Evolutionary conservation across 768 basidiomycete species (phyloP), one percentile per base, ranked within the genome.

Genomic region (Termitomyces sp.): DNA sequence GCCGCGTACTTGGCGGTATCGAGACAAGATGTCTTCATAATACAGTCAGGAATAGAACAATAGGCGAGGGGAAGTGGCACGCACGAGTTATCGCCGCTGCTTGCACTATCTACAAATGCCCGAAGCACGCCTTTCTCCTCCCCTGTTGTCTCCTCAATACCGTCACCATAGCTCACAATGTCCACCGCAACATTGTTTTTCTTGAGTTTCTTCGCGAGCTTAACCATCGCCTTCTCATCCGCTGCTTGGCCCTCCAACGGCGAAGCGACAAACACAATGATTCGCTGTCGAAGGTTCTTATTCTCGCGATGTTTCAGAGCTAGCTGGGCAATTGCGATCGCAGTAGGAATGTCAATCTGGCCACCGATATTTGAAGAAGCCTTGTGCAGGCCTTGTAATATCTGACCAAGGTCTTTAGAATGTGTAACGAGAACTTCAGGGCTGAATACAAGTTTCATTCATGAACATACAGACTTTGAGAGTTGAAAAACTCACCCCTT

Each of bases 181-280:
- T 99, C 97, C 26, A 98, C 81, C 1, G 95, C 92, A 44, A 99
- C 94, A 65, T 98, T 99, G 72, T 98, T 98, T 86, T 99, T 99
- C 81, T 98, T 98, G 60, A 99, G 79, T 72, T 94, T 97, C 80
- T 95, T 97, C 10, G 95, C 97, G 36, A 99, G 82, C 69, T 86
- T 88, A 64, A 90, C 77, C 82, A 95, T 87, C 54, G 80, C 78
- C 64, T 88, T 86, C 68, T 92, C 90, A 58, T 91, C 87, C 12
- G 87, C 83, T 8, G 78, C 86, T 31, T 76, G 69, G 31, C 84
- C 87, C 22, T 82, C 78, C n/a, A 94, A 73, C 1, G 97, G 97
- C 4, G 92, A 95, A 16, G 87, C 94, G 54, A 94, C 87, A 64
- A 98, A 97, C 45, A 93, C 90, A 68, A 99, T 85, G 65, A 99